phyloP scores from a whole-genome alignment of 805 yeast genomes.

The fission yeast (Schizosaccharomyces pombe) region ASM294v3 CU329670.1:3612001-3612500 shows the following conservation, averaged over 20 bases:
- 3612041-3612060: too few relatives aligned
- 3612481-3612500: constrained; percentile 7
- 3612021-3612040: too few relatives aligned
- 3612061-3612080: background rate
- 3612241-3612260: constrained; percentile 19
- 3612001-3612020: too few relatives aligned
- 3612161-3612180: background rate
- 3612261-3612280: constrained; percentile 18
- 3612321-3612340: constrained; percentile 12
- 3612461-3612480: constrained; percentile 9
- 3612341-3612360: background rate
- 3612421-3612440: constrained; percentile 11
- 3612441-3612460: constrained; percentile 10
- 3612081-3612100: background rate
- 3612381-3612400: too few relatives aligned
- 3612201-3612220: background rate
- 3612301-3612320: constrained; percentile 15
- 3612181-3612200: constrained; percentile 1
- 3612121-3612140: background rate
- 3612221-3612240: constrained; percentile 14
- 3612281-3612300: constrained; percentile 17
- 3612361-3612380: too few relatives aligned
- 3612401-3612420: background rate
- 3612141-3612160: background rate
- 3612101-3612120: background rate